Evolutionary conservation across 768 basidiomycete genomes (phyloP), one percentile per base, ranked within the genome.

Genomic region (Neoboletus brunneissimus): DNA sequence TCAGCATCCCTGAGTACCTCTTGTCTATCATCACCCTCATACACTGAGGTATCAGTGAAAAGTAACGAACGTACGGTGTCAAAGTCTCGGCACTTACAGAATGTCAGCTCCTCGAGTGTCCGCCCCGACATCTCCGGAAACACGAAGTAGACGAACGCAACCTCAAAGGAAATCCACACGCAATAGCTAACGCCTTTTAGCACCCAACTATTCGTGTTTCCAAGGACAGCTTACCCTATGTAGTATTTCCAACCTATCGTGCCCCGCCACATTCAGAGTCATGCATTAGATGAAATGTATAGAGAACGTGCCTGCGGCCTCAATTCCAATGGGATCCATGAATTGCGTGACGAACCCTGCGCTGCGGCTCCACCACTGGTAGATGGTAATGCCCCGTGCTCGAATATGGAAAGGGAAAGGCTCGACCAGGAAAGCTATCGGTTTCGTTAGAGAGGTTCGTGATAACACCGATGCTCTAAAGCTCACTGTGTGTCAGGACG

Each of bases 371-470:
- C 80, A 83, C 75, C 77, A 81, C 59, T 85, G 83, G 72, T 82
- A 84, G 35, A 86, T 67, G 5, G 84, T 72, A 54, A 86, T 77
- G 35, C 85, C 85, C 65, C 81, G 82, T 0, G 85, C 78, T 52
- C 84, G 81, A 27, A 78, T 76, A 57, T 81, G 79, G 72, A 75
- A 86, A 0, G 84, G 84, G 75, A 86, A 86, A 34, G 86, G 65
- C 62, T 86, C 85, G 31, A 85, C 82, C 55, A 85, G 70, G 78
- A 77, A 86, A 5, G 82, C 83, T 83, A 32, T 34, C 64, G 22
- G 2, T 20, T 35, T 35, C 32, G 6, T 60, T 18, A 58, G 3
- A 35, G n/a, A 22, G 27, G 25, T 25, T 27, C 9, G 18, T 22
- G 8, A 31, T 40, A 12, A 13, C 13, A 29, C 5, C 4, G 1